Evolutionary conservation across 768 basidiomycete genomes (phyloP), one percentile per base, ranked within the genome.

Genomic region (Tylopilus vinaceipallidus): DNA sequence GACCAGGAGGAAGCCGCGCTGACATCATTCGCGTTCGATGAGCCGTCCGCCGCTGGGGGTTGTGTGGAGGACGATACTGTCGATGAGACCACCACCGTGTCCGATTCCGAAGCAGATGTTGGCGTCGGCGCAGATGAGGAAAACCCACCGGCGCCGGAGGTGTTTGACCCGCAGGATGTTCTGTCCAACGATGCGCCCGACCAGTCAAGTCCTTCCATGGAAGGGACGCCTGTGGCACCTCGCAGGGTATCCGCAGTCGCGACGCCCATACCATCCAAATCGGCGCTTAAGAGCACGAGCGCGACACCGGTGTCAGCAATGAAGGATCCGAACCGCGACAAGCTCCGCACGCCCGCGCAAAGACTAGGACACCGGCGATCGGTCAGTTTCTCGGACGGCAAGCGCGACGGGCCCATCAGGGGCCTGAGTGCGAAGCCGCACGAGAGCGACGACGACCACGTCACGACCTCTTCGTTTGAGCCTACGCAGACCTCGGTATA

Each of bases 351-450:
- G 16, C 86, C 84, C n/a, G 66, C 75, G 33, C 73, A 73, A 41
- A 71, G 62, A 45, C 55, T 68, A 14, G 68, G 70, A 12, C 82
- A 85, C 57, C 80, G 84, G n/a, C 79, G 92, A 33, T 92, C 89
- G 36, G 95, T 99, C 49, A 95, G 92, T 67, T 99, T 99, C 72
- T 97, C 94, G 22, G 97, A 99, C 64, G 97, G 97, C 6, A 88
- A 84, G 64, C 80, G 79, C 52, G 85, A 88, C 27, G 95, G 95
- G 2, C 92, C 90, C n/a, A 97, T 97, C 39, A 73, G 74, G 45
- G 91, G 86, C 4, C 67, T 86, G 36, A 69, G 65, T 2, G 49
- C 37, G 20, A 68, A 67, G 38, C 61, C 72, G 38, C 73, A 72
- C 42, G 68, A 67, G 32, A 68, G 70, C 14, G 72, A 71, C 13